Evolutionary conservation across 441 rosid species (phyloP), one percentile per base, ranked within the genome.

Genomic region (Eugenia klotzschiana): DNA sequence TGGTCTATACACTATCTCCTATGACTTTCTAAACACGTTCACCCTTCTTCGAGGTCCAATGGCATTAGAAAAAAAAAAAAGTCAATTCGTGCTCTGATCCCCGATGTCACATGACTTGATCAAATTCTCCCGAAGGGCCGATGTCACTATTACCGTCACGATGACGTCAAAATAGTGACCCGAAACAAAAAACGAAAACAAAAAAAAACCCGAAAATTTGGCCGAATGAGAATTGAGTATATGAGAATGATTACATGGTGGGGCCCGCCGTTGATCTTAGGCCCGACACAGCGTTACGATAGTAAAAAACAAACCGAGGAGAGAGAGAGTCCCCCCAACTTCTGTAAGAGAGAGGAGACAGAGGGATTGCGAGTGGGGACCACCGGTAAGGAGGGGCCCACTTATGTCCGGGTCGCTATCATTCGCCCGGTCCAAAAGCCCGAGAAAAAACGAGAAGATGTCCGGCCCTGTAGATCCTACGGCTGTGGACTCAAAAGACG

Each of bases 271-370:
- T 64, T 64, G 77, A 33, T 64, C 46, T 37, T 33, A 20, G 77
- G 43, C 25, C 46, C 16, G 77, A 64, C 77, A 18, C 77, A 5
- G 77, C 77, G 33, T 18, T 9, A 8, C 23, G n/a, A 33, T 5
- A 18, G 4, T 4, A 29, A 55, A 15, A 0, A 3, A 3, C 1
- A 2, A 0, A 1, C 7, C 7, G 1, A 6, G 1, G 2, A 3
- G 16, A 16, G 40, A 15, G 40, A 4, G 22, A 27, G 40, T 6
- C 22, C 40, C 56, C 72, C 37, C 72, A 7, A 58, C 72, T 58
- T 58, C 15, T 27, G 40, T 8, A 1, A 16, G 73, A 8, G 72
- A 27, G 40, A 4, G 10, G 72, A 8, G n/a, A 60, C 43, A 2
- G 43, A 8, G 7, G 43, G 18, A 60, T 33, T 8, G 23, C n/a